Evolutionary conservation across 805 yeast genomes (phyloP).

Genomic region (Kuraishia ogatae): DNA sequence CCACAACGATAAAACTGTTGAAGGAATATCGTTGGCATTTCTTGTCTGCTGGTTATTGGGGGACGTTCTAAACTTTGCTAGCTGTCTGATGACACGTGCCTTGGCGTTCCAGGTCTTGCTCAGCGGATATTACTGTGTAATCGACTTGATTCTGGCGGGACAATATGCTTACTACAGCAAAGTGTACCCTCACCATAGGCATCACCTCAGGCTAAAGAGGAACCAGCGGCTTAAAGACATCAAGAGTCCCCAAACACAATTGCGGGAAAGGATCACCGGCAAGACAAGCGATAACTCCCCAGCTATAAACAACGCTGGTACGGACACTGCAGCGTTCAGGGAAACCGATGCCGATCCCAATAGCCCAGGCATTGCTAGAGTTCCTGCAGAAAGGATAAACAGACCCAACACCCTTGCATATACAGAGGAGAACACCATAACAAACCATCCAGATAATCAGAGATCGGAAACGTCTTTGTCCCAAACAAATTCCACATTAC

Average conservation of each 20-base stretch:
- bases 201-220: neutral
- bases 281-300: neutral
- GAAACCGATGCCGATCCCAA: conserved; percentile 5
- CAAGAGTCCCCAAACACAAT: conserved; percentile 15
- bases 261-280: conserved; percentile 8
- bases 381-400: conserved; percentile 4
- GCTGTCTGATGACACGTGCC: conserved; percentile 39
- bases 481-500: neutral
- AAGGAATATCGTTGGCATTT: conserved; percentile 56
- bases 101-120: conserved; percentile 37
- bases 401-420: neutral
- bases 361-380: neutral
- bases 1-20: conserved; percentile 51
- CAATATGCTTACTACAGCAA: conserved; percentile 41
- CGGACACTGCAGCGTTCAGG: neutral
- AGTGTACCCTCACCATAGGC: neutral
- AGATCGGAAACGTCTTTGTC: neutral
- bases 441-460: neutral
- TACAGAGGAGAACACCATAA: neutral
- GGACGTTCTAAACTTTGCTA: conserved; percentile 43
- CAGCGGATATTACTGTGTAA: conserved; percentile 38
- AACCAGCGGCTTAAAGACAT: conserved; percentile 8
- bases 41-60: conserved; percentile 59
- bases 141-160: conserved; percentile 33
- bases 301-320: neutral